Conservation (phyloP, 768 basidiomycete species). For the Lactifluus pinguis region DNA sequence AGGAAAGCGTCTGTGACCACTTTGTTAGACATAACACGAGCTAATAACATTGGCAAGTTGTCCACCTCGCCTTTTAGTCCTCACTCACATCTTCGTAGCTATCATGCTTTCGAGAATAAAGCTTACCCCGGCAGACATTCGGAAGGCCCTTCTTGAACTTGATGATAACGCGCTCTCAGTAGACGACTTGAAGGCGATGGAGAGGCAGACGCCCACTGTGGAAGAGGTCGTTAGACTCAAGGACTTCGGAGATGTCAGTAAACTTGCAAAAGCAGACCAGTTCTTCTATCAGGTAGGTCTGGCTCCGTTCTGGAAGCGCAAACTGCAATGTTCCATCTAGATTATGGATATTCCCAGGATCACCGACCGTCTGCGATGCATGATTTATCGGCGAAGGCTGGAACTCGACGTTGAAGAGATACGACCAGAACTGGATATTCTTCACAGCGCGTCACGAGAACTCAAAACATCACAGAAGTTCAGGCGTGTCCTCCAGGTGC, state of each 20-base stretch:
- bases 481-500: conserved; percentile 60
- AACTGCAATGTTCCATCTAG: conserved; percentile 29
- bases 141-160: conserved; percentile 59
- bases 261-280: conserved; percentile 76
- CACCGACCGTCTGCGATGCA: conserved; percentile 62
- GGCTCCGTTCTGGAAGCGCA: neutral
- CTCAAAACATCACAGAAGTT: conserved; percentile 56
- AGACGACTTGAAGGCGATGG: conserved; percentile 72
- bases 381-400: conserved; percentile 76
- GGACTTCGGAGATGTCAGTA: conserved; percentile 60
- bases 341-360: conserved; percentile 74
- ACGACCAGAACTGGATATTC: conserved; percentile 66
- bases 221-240: conserved; percentile 73
- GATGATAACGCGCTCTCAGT: conserved; percentile 58
- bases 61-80: neutral
- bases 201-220: conserved; percentile 64
- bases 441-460: conserved; percentile 64
- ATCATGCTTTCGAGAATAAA: conserved; percentile 82
- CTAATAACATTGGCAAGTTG: conserved; percentile 70
- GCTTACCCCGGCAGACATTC: conserved; percentile 52
- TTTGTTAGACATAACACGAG: conserved; percentile 68
- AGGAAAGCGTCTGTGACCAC: conserved; percentile 60
- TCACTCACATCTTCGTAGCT: conserved; percentile 32
- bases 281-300: conserved; percentile 63
- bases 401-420: conserved; percentile 80